phyloP scores from a whole-genome alignment of 2,329 filamentous ascomycete species.

The Leptographium radiaticola region DNA sequence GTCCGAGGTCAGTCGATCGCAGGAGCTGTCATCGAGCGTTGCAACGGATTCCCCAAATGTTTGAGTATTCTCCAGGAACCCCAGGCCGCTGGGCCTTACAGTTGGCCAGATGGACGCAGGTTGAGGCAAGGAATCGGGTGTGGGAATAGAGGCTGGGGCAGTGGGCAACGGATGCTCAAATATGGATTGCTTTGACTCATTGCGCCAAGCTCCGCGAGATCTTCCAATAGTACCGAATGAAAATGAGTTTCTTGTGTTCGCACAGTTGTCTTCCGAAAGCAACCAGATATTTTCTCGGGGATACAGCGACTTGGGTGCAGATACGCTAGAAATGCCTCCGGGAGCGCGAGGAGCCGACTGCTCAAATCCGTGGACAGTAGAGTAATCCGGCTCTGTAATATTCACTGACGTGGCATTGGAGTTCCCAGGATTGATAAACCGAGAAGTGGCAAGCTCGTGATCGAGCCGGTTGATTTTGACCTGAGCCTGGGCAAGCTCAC shows the following conservation, averaged over 20 bases:
- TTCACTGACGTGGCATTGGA: slow-evolving; percentile 37
- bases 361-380: slow-evolving; percentile 3
- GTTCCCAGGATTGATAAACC: slow-evolving; percentile 44
- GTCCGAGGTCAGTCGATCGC: slow-evolving; percentile 35
- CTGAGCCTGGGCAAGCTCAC: slow-evolving; percentile 58
- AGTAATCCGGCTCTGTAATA: slow-evolving; percentile 24
- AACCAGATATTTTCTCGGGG: slow-evolving; percentile 37
- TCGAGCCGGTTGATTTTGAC: slow-evolving; percentile 59
- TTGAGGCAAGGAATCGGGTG: slow-evolving; percentile 19
- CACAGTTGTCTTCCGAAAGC: slow-evolving; percentile 38
- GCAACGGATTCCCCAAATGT: slow-evolving; percentile 18
- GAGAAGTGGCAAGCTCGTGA: slow-evolving; percentile 52
- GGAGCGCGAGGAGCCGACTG: slow-evolving; percentile 5
- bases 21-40: slow-evolving; percentile 27
- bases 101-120: slow-evolving; percentile 34
- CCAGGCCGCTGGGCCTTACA: slow-evolving; percentile 24
- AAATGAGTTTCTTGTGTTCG: slow-evolving; percentile 42
- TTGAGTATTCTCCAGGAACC: slow-evolving; percentile 25
- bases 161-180: slow-evolving; percentile 19
- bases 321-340: slow-evolving; percentile 10
- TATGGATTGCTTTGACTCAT: slow-evolving; percentile 25
- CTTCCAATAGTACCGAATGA: slow-evolving; percentile 23
- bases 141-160: slow-evolving; percentile 15
- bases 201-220: slow-evolving; percentile 7
- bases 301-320: slow-evolving; percentile 24